Evolutionary conservation across 106 monocot genomes (phyloP).

Genomic region (Posidonia australis): DNA sequence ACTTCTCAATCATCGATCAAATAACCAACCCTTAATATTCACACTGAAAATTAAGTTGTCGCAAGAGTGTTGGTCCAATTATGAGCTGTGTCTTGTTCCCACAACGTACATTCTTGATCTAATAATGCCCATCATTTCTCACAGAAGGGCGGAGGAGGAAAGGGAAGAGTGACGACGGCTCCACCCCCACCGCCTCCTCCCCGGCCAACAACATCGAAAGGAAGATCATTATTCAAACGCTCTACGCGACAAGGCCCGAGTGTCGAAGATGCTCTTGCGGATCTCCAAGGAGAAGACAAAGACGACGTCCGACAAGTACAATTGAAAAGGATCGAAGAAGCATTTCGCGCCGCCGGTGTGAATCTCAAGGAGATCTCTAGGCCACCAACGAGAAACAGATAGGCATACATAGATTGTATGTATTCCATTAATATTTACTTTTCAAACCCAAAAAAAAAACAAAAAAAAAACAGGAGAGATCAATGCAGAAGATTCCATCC

Average conservation of each 20-base stretch:
- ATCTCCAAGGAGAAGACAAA: neutral
- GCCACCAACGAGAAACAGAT: neutral
- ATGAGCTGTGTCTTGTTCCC: too few relatives aligned
- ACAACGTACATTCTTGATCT: too few relatives aligned
- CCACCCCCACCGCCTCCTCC: neutral
- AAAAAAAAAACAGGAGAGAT: too few relatives aligned
- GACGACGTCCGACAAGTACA: neutral
- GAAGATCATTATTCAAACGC: neutral
- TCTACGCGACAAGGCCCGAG: neutral
- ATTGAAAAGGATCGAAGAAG: neutral
- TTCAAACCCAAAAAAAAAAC: too few relatives aligned
- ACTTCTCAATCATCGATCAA: neutral
- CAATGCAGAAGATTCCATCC: too few relatives aligned
- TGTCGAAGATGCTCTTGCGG: neutral
- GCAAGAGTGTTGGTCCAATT: too few relatives aligned
- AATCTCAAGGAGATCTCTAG: constrained; percentile 8
- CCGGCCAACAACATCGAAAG: neutral
- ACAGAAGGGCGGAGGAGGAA: neutral
- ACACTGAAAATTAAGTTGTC: too few relatives aligned
- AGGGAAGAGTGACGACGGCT: neutral
- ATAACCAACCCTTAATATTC: too few relatives aligned
- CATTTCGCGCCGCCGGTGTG: neutral
- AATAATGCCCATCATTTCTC: neutral
- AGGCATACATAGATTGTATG: neutral
- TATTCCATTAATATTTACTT: too few relatives aligned